Evolutionary conservation across 495 filamentous ascomycete species (phyloP).

Genomic region (Neurospora tetraspora): DNA sequence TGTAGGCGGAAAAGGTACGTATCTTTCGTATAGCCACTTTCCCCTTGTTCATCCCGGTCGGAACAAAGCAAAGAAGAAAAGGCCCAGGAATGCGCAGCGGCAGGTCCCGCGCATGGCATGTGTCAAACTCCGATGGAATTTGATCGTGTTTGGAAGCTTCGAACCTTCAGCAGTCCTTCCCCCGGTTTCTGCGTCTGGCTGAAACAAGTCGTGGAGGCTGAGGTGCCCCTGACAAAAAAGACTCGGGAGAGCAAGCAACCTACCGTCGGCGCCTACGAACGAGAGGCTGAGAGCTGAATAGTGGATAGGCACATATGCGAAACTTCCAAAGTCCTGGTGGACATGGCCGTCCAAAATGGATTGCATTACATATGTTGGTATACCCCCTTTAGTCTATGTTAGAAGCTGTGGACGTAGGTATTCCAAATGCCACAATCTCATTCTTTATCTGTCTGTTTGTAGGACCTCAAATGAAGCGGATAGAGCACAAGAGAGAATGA

Average conservation of each 20-base stretch:
- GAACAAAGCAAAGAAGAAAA: not conserved
- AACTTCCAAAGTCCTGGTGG: not conserved
- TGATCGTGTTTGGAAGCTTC: not conserved
- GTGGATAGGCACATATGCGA: not conserved
- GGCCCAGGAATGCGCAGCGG: not conserved
- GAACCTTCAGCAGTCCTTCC: not conserved
- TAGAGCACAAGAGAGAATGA: not conserved
- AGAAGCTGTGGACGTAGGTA: not conserved
- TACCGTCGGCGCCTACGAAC: not conserved
- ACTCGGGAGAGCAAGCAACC: too few relatives aligned
- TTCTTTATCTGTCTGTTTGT: not conserved
- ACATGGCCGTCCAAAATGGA: not conserved
- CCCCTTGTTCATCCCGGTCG: not conserved
- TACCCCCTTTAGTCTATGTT: not conserved
- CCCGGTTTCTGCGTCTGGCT: not conserved
- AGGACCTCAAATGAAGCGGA: not conserved
- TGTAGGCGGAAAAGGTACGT: too few relatives aligned
- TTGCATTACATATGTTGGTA: not conserved
- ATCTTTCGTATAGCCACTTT: too few relatives aligned
- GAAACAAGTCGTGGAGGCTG: not conserved
- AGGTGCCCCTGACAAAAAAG: not conserved
- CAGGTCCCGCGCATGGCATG: not conserved
- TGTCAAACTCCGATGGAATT: not conserved
- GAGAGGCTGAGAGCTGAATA: too few relatives aligned
- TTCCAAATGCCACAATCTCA: too few relatives aligned